Evolutionary conservation across 345 rosid genomes (phyloP).

Genomic region (Hypericum androsaemum): DNA sequence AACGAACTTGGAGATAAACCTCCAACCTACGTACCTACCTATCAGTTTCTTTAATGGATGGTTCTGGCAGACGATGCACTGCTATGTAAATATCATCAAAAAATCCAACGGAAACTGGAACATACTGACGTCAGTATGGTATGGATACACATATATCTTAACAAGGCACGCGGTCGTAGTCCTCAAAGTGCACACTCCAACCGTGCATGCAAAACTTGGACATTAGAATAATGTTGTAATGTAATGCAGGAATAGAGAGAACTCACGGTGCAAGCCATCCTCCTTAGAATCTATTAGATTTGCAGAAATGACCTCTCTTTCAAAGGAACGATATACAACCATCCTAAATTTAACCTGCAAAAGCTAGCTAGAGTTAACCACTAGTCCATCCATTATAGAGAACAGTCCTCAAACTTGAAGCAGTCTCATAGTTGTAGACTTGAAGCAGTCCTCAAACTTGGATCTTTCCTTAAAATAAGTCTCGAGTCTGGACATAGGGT

Average conservation of each 20-base stretch:
- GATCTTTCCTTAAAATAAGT: too few relatives aligned
- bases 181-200: too few relatives aligned
- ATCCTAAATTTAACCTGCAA: slow-evolving; percentile 62
- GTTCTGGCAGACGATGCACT: slow-evolving; percentile 42
- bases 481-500: too few relatives aligned
- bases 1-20: slow-evolving; percentile 2
- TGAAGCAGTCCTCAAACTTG: too few relatives aligned
- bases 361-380: too few relatives aligned
- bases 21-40: too few relatives aligned
- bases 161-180: too few relatives aligned
- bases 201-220: background rate
- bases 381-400: too few relatives aligned
- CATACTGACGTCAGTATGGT: background rate
- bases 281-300: slow-evolving; percentile 64
- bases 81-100: slow-evolving; percentile 76
- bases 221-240: background rate
- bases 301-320: slow-evolving; percentile 68
- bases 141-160: too few relatives aligned
- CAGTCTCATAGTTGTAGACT: too few relatives aligned
- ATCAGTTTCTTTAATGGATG: too few relatives aligned
- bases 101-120: slow-evolving; percentile 85
- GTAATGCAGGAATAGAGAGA: background rate
- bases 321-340: slow-evolving; percentile 76
- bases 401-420: too few relatives aligned
- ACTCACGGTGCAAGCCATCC: slow-evolving; percentile 75